Percentiles rank a stretch among this genome's conserved stretches.
Evolutionary conservation across 257 asterid species (phyloP).

Genomic region (Solanum virginianum): DNA sequence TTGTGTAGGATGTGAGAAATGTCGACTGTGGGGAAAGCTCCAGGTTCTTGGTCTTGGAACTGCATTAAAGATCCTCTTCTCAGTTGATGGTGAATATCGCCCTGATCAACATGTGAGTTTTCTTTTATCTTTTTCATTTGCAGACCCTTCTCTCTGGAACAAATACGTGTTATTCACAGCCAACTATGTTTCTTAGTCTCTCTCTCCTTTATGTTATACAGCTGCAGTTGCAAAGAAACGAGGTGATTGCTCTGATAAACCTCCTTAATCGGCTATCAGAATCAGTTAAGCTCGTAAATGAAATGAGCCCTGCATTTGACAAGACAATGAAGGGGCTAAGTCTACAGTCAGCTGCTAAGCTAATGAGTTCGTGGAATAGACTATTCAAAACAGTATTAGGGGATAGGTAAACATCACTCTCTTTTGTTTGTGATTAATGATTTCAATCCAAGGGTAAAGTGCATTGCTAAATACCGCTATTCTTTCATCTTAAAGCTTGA

Average conservation of each 20-base stretch:
- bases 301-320: slow-evolving; percentile 48
- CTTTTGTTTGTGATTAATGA: background rate
- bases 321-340: slow-evolving; percentile 31
- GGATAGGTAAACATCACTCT: slow-evolving; percentile 17
- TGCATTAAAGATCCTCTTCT: slow-evolving; percentile 81
- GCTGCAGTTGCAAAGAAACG: slow-evolving; percentile 90
- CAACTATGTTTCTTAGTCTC: background rate
- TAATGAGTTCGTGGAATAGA: slow-evolving; percentile 28
- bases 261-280: slow-evolving; percentile 79
- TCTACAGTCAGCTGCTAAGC: slow-evolving; percentile 22
- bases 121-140: background rate
- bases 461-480: background rate
- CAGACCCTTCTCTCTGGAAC: background rate
- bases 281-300: slow-evolving; percentile 66
- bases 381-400: slow-evolving; percentile 18
- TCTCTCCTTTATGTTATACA: slow-evolving; percentile 2
- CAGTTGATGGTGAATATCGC: slow-evolving; percentile 46
- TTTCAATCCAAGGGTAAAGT: background rate
- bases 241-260: slow-evolving; percentile 84
- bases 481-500: background rate
- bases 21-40: slow-evolving; percentile 96
- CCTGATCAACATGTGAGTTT: slow-evolving; percentile 49
- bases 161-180: background rate
- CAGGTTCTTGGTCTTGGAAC: slow-evolving; percentile 98
- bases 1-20: slow-evolving; percentile 94